A percentile compares a stretch with the other conserved stretches of the same genome.
Conservation (phyloP, 192 early-diverging fungal species). For the Podila horticola region DNA sequence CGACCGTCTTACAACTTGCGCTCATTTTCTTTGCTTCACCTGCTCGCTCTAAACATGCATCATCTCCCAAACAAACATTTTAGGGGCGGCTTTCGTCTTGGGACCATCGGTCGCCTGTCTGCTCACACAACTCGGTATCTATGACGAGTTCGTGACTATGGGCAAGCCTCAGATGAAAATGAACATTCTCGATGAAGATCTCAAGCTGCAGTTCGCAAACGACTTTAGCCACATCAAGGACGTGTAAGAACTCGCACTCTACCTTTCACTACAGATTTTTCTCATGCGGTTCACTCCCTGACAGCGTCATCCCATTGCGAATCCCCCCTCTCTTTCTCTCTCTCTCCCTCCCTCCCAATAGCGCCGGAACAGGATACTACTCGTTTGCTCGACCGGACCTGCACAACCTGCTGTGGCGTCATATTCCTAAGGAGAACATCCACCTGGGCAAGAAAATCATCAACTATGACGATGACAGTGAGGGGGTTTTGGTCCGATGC, state of each 20-base stretch:
- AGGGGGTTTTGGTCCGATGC: background rate
- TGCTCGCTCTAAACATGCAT: background rate
- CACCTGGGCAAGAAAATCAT: slow-evolving; percentile 13
- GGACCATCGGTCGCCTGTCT: background rate
- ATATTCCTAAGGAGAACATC: slow-evolving; percentile 15
- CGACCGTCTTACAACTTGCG: too few species aligned
- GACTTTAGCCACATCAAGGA: background rate
- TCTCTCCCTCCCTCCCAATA: background rate
- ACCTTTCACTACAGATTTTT: too few species aligned
- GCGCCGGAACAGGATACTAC: too few species aligned
- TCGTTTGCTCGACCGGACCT: slow-evolving; percentile 10
- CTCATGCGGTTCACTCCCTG: background rate
- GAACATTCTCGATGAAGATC: background rate
- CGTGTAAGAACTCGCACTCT: background rate
- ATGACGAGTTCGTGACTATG: background rate
- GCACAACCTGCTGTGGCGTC: background rate
- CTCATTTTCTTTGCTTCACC: too few species aligned
- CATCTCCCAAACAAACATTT: too few species aligned
- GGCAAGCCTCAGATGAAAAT: background rate
- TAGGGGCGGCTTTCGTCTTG: background rate
- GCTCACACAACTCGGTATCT: background rate
- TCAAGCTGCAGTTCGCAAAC: background rate
- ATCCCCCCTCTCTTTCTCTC: too few species aligned
- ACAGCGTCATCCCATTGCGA: background rate
- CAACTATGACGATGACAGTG: background rate